phyloP scores from a whole-genome alignment of 371 early-diverging fungal genomes.

The Actinomortierella ambigua region DNA sequence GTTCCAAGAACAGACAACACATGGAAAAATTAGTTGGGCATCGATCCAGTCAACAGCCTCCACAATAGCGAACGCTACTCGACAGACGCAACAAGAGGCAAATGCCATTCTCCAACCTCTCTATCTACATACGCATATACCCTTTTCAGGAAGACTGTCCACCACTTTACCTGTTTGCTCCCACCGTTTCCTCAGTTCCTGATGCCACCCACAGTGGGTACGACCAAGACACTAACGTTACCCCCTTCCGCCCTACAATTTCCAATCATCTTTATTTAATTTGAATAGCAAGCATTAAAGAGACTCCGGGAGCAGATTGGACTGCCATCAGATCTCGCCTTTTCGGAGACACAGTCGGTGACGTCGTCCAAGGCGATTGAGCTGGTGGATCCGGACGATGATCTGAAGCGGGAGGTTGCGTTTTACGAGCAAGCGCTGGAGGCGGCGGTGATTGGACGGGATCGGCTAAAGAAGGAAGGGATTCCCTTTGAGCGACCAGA shows the following conservation, averaged over 20 bases:
- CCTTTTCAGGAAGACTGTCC: no score
- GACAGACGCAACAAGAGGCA: no score
- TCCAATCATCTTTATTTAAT: background rate
- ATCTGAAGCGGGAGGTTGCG: constrained; percentile 88
- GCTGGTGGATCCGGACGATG: constrained; percentile 77
- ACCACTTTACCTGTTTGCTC: no score
- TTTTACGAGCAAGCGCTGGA: constrained; percentile 89
- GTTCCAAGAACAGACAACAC: no score
- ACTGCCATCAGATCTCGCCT: constrained; percentile 69
- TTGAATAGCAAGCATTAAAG: constrained; percentile 59
- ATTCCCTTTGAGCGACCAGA: constrained; percentile 83
- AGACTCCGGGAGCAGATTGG: constrained; percentile 69
- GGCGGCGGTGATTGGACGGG: constrained; percentile 70
- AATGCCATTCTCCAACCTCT: no score
- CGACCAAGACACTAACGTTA: no score
- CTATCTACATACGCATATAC: no score
- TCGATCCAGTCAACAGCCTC: no score
- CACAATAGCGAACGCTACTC: no score
- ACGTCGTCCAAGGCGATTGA: constrained; percentile 65
- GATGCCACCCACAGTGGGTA: no score
- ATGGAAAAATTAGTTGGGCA: no score
- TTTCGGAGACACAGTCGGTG: constrained; percentile 82
- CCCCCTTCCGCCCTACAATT: background rate
- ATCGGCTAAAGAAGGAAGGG: constrained; percentile 61
- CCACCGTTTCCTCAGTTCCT: no score